Evolutionary conservation across 2,329 filamentous ascomycete species (phyloP), one percentile per base, ranked within the genome.

Genomic region (Cadophora sp.): DNA sequence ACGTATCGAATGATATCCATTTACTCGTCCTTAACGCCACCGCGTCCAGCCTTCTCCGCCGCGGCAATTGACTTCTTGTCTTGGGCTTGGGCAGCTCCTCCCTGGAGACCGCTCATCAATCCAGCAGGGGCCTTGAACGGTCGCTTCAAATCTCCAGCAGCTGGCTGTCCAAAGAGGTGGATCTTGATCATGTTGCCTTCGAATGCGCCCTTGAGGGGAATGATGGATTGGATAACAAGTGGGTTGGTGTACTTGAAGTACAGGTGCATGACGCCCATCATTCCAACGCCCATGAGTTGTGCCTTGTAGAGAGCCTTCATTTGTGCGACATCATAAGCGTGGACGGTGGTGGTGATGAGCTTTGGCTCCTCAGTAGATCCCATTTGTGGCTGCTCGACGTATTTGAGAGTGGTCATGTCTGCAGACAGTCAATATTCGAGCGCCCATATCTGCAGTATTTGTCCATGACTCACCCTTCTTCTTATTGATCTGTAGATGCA

Each of bases 191-290:
- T 85, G 86, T 97, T 98, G 83, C 91, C 87, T 86, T 99, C 96
- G 81, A 99, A 87, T 55, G 94, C 95, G 79, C 91, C 87, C 90
- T 99, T 99, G 81, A 98, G 85, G 41, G 96, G 96, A 78, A 99
- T 96, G 83, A 99, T 97, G 80, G 92, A 96, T 88, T 99, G 96
- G 84, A 99, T 97, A 77, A 97, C 85, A 61, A 99, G 92, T 50
- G 96, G 96, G 89, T 98, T 99, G 84, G 94, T 98, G 90, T 98
- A 99, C 81, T 97, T 94, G 87, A 99, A 92, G 89, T 98, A 99
- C 70, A 99, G 73, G 84, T 99, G 96, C 95, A 99, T 98, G 78
- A 97, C 92, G 70, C 82, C 89, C 95, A 99, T 98, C 94, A 99
- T 99, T 80, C 87, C 94, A 67, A 99, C 85, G 68, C 96, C 96